Percentiles rank a stretch among this genome's conserved stretches.
These are phyloP conservation scores for Lipomyces yamanashiensis DNA, from an alignment of 805 yeast genomes.

Conservation along the genomic window DNA sequence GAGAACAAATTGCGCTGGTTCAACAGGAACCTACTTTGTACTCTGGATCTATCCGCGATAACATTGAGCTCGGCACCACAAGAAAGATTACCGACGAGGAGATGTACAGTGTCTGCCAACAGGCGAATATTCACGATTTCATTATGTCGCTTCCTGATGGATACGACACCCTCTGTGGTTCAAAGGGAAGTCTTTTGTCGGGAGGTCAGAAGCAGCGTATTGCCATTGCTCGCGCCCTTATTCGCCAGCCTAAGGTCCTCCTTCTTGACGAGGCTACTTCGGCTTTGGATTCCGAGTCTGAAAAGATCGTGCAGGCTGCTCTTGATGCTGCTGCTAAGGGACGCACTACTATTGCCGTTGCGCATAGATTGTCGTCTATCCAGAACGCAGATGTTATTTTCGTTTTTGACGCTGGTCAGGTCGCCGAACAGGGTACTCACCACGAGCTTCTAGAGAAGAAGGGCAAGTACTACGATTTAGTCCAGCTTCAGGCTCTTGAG, in stretches of 20 bases:
- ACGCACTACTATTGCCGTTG: slow-evolving; percentile 75
- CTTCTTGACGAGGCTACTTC: slow-evolving; percentile 64
- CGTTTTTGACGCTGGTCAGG: slow-evolving; percentile 58
- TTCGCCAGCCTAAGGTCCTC: slow-evolving; percentile 60
- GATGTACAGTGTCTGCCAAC: slow-evolving; percentile 50
- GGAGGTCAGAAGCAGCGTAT: slow-evolving; percentile 71
- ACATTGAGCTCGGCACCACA: slow-evolving; percentile 54
- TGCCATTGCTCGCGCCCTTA: slow-evolving; percentile 66
- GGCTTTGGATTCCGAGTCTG: slow-evolving; percentile 63
- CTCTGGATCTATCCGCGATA: slow-evolving; percentile 79
- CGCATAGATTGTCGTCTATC: slow-evolving; percentile 71
- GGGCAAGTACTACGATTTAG: slow-evolving; percentile 50
- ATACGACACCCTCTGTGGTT: slow-evolving; percentile 56
- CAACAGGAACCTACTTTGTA: slow-evolving; percentile 65
- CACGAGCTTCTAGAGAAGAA: slow-evolving; percentile 47
- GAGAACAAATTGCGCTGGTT: slow-evolving; percentile 62
- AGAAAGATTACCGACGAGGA: slow-evolving; percentile 49
- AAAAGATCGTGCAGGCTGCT: slow-evolving; percentile 66
- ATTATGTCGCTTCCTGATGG: slow-evolving; percentile 58
- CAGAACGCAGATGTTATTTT: slow-evolving; percentile 57
- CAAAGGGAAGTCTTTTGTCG: slow-evolving; percentile 56
- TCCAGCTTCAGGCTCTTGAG: slow-evolving; percentile 50
- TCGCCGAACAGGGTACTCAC: slow-evolving; percentile 58
- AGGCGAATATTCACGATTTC: slow-evolving; percentile 60
- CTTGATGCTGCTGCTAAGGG: slow-evolving; percentile 60